phyloP scores from a whole-genome alignment of 768 basidiomycete genomes.

The Bullera alba region DNA sequence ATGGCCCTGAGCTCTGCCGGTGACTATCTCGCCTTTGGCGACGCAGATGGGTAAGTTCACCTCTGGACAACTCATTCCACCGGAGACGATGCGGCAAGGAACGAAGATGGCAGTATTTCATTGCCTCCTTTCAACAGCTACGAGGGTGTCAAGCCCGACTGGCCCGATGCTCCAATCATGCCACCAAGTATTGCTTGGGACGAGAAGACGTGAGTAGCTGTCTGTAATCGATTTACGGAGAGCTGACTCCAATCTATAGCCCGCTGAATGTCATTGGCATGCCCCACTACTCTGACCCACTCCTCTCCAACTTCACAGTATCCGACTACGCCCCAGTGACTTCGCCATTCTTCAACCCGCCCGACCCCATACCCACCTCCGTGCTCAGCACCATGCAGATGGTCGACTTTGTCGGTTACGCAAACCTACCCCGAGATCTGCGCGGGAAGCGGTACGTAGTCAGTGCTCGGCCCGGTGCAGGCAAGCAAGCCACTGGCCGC shows the following conservation, averaged over 20 bases:
- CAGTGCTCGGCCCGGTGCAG: conserved; percentile 45
- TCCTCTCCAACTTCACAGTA: conserved; percentile 59
- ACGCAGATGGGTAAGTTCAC: conserved; percentile 75
- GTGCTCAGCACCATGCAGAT: conserved; percentile 70
- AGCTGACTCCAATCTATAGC: conserved; percentile 47
- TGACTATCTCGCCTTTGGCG: conserved; percentile 87
- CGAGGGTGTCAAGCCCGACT: conserved; percentile 68
- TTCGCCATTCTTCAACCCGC: conserved; percentile 57
- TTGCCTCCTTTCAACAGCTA: conserved; percentile 75
- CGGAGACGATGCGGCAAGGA: conserved; percentile 26
- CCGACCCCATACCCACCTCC: conserved; percentile 69
- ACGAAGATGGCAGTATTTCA: conserved; percentile 15
- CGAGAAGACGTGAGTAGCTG: conserved; percentile 61
- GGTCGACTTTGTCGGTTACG: conserved; percentile 86
- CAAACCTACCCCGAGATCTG: conserved; percentile 75
- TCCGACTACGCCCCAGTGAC: conserved; percentile 46
- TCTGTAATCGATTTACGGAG: not conserved
- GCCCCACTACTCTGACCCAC: conserved; percentile 66
- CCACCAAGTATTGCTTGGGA: conserved; percentile 72
- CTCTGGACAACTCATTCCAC: conserved; percentile 65
- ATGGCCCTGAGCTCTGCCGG: conserved; percentile 76
- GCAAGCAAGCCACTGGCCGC: conserved; percentile 9
- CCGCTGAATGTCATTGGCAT: conserved; percentile 83
- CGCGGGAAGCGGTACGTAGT: conserved; percentile 76
- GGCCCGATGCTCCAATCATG: conserved; percentile 67